Evolutionary conservation across 495 filamentous ascomycete genomes (phyloP), one percentile per base, ranked within the genome.

Genomic region (Cercophora scortea): DNA sequence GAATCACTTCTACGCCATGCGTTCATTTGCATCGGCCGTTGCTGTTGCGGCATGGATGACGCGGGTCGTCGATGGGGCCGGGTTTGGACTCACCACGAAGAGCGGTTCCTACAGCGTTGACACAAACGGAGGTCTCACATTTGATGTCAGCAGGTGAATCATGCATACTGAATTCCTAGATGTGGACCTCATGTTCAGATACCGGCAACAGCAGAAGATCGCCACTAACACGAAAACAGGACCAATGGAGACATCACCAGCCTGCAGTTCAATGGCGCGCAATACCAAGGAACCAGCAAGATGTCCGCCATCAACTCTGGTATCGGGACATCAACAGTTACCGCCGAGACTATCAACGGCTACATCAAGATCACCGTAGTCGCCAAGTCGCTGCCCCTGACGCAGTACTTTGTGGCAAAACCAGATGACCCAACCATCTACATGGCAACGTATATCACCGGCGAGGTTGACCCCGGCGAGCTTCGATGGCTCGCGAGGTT

Each of bases 361-460:
- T 75, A 76, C 50, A 71, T 79, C 34, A 81, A 79, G 59, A 74
- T 83, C 34, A 81, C 78, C 11, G 78, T 75, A 52, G 65, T 57
- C 1, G 76, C 77, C 3, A 61, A 55, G 32, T 78, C 72, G 2
- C 60, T 80, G 55, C 65, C 59, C 8, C 49, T 68, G n/a, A 82
- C 73, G 4, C 80, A 84, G 6, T 84, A 82, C 56, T 74, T 72
- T 54, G 71, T 83, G 42, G 75, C 75, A 4, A 74, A 73, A 44
- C 71, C 72, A 42, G 77, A 78, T 1, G 71, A 78, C 42, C 60
- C 74, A 5, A 78, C 74, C 8, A 71, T 83, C 45, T 78, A 78
- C 53, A 80, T 83, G 79, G 79, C 75, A 0, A 83, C 80, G 9
- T 75, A 83, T 41, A 81, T 76, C 40, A 80, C 77, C 6, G 76